Percentiles rank a stretch among this genome's conserved stretches.
Evolutionary conservation across 1,139 yeast genomes (phyloP).

Genomic region (Suhomyces coccinellae): DNA sequence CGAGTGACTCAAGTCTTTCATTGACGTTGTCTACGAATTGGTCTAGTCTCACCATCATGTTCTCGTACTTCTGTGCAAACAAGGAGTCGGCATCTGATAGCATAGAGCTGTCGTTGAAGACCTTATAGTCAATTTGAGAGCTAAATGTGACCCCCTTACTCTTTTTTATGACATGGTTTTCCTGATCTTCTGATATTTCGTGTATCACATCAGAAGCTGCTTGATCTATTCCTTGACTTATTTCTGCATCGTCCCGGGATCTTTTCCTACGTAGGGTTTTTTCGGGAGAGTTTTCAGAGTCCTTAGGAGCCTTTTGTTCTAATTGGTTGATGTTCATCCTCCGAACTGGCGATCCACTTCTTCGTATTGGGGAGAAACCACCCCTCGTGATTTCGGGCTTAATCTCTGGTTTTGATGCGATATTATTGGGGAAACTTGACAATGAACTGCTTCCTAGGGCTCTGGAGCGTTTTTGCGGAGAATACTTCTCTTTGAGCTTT

Average conservation of each 20-base stretch:
- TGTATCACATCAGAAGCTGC: constrained; percentile 4
- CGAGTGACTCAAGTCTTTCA: constrained; percentile 13
- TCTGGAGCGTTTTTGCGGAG: constrained; percentile 17
- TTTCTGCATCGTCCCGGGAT: constrained; percentile 3
- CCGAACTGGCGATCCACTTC: constrained; percentile 41
- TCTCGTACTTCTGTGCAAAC: constrained; percentile 8
- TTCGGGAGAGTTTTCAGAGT: neutral
- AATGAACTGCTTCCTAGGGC: constrained; percentile 2
- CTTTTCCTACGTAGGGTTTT: neutral
- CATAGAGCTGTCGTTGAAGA: neutral
- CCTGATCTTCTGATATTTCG: constrained; percentile 3
- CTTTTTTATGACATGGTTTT: constrained; percentile 6
- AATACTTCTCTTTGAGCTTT: constrained; percentile 19
- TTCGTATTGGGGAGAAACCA: constrained; percentile 30
- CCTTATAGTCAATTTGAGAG: neutral
- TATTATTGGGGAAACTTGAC: neutral
- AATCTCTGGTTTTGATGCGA: neutral
- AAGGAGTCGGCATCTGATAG: neutral
- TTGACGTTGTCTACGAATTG: constrained; percentile 9
- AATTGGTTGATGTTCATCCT: constrained; percentile 32
- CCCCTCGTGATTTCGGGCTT: constrained; percentile 6
- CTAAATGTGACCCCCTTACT: constrained; percentile 19
- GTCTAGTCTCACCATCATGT: constrained; percentile 6
- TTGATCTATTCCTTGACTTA: constrained; percentile 7
- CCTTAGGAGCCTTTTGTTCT: constrained; percentile 19